These are phyloP conservation scores for Butyriboletus pseudospeciosus DNA, from an alignment of 1,284 basidiomycete genomes.

Conservation along the genomic window DNA sequence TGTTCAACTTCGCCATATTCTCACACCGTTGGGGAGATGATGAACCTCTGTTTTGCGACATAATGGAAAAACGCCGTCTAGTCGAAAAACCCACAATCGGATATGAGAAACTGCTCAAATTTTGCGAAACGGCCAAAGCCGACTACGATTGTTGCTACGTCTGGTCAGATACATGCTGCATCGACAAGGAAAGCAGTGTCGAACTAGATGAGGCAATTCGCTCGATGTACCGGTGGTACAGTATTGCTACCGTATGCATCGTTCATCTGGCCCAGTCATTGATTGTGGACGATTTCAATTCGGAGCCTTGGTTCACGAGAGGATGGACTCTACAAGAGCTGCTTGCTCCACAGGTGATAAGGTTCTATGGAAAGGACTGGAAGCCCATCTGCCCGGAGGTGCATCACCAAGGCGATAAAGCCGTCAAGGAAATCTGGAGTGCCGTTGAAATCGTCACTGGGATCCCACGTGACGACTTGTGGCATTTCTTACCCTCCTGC, in stretches of 20 bases:
- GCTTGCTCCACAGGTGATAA: constrained; percentile 14
- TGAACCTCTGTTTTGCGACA: constrained; percentile 13
- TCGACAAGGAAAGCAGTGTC: constrained; percentile 20
- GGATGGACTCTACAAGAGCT: constrained; percentile 24
- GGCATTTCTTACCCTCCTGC: constrained; percentile 15
- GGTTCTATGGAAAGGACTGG: constrained; percentile 21
- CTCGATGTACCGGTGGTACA: constrained; percentile 24
- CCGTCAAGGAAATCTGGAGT: constrained; percentile 12
- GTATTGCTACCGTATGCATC: constrained; percentile 15
- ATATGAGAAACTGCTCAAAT: constrained; percentile 11
- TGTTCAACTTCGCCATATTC: constrained; percentile 21
- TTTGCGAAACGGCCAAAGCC: constrained; percentile 11
- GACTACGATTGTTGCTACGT: constrained; percentile 12
- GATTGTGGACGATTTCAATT: constrained; percentile 9
- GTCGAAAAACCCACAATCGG: not conserved
- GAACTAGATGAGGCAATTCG: constrained; percentile 26
- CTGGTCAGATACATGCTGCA: constrained; percentile 26
- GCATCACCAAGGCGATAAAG: constrained; percentile 7
- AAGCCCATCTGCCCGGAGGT: constrained; percentile 6
- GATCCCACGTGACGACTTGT: constrained; percentile 9
- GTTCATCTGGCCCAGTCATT: constrained; percentile 14
- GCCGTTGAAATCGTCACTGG: constrained; percentile 7
- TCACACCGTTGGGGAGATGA: constrained; percentile 20
- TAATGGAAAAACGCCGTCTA: not conserved
- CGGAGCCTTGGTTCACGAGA: constrained; percentile 18